phyloP scores from a whole-genome alignment of 106 monocot genomes.

The Dendrobium officinale region DNA sequence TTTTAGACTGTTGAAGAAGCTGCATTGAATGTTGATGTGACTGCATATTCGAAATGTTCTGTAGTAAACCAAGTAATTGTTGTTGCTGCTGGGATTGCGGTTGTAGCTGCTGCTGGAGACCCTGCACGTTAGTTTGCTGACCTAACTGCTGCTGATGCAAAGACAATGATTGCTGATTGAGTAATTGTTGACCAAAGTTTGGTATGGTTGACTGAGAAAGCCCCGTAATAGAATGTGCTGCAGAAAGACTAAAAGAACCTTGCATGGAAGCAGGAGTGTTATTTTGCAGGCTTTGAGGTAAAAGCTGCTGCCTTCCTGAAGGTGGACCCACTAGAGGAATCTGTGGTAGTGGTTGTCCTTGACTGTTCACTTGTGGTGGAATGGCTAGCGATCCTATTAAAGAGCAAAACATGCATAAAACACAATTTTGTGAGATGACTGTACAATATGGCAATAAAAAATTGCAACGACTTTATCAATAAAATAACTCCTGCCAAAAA shows the following conservation, averaged over 20 bases:
- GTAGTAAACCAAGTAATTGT: constrained; percentile 30
- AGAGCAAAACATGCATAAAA: constrained; percentile 3
- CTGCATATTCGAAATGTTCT: constrained; percentile 32
- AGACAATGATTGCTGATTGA: constrained; percentile 48
- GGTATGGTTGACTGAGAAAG: constrained; percentile 44
- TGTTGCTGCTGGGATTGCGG: constrained; percentile 36
- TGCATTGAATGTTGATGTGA: constrained; percentile 39
- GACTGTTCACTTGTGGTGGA: constrained; percentile 35
- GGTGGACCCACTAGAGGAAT: background rate
- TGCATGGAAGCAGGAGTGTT: constrained; percentile 33
- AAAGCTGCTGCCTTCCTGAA: constrained; percentile 22
- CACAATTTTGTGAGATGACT: background rate
- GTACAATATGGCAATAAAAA: background rate
- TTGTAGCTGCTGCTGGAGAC: constrained; percentile 28
- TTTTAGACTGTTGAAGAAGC: constrained; percentile 47
- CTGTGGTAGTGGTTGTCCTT: constrained; percentile 26
- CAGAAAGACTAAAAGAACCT: constrained; percentile 32
- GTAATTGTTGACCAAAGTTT: constrained; percentile 36
- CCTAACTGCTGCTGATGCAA: constrained; percentile 49
- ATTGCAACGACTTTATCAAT: background rate
- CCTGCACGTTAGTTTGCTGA: constrained; percentile 35
- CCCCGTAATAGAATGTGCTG: constrained; percentile 41
- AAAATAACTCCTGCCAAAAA: background rate
- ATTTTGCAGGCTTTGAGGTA: constrained; percentile 50
- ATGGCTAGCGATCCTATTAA: constrained; percentile 34